Evolutionary conservation across 179 eudicot genomes (phyloP), one percentile per base, ranked within the genome.

Genomic region (Silene vulgaris): DNA sequence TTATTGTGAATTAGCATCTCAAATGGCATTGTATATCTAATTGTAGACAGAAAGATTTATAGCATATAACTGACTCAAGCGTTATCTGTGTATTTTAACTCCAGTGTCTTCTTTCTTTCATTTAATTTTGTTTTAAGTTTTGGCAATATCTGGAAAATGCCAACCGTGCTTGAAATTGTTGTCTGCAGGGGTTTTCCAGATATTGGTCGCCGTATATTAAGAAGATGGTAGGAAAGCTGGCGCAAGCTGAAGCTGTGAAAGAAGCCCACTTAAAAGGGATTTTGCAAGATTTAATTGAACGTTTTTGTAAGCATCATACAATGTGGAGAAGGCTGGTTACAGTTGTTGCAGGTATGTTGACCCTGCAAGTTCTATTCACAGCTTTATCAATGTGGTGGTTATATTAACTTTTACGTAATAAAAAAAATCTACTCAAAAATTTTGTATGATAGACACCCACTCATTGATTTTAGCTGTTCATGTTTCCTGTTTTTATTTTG

Each of bases 191-290:
- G 29, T 90, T 87, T 77, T 84, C 43, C 70, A 85, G 99, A 73
- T 96, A 96, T 85, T 93, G 97, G 99, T 86, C 91, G 40, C 97
- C 97, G 12, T 84, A 74, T 70, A 87, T 91, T 62, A 96, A 88
- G 79, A 84, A 85, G 65, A 85, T 87, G 81, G 66, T 93, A 14
- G 86, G 86, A 50, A 90, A 87, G 84, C 85, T 96, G 74, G 81
- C 91, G 40, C 88, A 85, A 70, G 92, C 93, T 80, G 93, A 88
- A 82, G 89, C 96, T 76, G 92, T 81, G 73, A 96, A 91, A 84
- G 97, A 93, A 78, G 82, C 97, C 20, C 91, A 84, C 82, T 72
- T 96, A 76, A 96, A 93, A 81, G 82, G 85, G 81, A 93, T 96
- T 77, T 75, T 96, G 81, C 99, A 88, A 75, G 87, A 87, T 81